phyloP scores from a whole-genome alignment of 805 yeast genomes.

The Saturnispora besseyi region DNA sequence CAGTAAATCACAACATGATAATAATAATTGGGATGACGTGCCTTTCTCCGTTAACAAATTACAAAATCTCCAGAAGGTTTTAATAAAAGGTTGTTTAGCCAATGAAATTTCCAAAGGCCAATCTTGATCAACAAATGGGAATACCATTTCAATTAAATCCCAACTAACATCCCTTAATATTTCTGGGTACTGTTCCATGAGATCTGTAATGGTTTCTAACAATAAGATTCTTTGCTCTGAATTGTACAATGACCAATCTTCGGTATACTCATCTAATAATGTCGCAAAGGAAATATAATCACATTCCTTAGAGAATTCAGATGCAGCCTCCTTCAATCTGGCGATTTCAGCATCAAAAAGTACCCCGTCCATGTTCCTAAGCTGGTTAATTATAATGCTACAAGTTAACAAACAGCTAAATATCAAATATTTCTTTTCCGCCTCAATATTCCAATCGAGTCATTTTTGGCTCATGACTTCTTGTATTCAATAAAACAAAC shows the following conservation, averaged over 20 bases:
- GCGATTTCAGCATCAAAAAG: conserved; percentile 3
- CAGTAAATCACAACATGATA: conserved; percentile 62
- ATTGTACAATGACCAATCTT: conserved; percentile 38
- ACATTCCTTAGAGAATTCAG: conserved; percentile 31
- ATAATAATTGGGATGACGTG: conserved; percentile 70
- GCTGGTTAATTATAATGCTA: neutral
- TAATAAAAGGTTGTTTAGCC: conserved; percentile 32
- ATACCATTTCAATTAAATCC: conserved; percentile 73
- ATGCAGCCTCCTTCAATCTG: conserved; percentile 20
- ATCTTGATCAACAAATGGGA: conserved; percentile 40
- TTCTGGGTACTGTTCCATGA: conserved; percentile 38
- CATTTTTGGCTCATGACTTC: too few relatives aligned
- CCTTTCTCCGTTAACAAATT: conserved; percentile 60
- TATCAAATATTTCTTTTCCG: too few relatives aligned
- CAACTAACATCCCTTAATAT: conserved; percentile 70
- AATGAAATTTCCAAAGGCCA: conserved; percentile 26
- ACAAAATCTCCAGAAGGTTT: conserved; percentile 39
- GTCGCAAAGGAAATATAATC: conserved; percentile 72
- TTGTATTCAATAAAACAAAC: too few relatives aligned
- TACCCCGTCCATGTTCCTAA: neutral
- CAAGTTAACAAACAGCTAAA: neutral
- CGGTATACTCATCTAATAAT: conserved; percentile 51
- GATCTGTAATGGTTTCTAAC: conserved; percentile 36
- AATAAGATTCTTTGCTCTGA: conserved; percentile 42
- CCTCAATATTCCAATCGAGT: neutral